Base-by-base conservation (phyloP, 2,329 filamentous ascomycete genomes). In the Ceratocystiopsis minuta region DNA sequence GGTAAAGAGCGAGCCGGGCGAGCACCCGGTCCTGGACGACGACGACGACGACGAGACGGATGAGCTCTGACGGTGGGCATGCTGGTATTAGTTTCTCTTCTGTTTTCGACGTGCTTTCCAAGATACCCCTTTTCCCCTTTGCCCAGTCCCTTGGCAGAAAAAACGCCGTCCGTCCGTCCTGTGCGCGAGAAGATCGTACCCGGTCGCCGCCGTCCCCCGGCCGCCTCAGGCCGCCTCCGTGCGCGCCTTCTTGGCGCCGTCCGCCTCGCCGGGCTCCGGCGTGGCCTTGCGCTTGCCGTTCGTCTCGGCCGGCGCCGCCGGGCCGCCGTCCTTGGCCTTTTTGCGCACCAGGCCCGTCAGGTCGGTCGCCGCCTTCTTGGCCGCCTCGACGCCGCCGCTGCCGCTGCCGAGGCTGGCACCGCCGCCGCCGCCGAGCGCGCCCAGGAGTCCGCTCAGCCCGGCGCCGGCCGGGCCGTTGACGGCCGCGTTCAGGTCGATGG, bases 291-390 rank as follows among this genome's bases (percentile, higher is more conserved):
- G 58, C 53, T 67, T 66, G 42, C 48, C 48, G 36, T 44, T 40
- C 33, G 51, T 50, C 40, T 52, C 49, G 14, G 51, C 44, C 18
- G 47, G 47, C 31, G 51, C 45, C 15, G 53, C 45, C 41, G 54
- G 50, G 16, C 52, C 46, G 6, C 53, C 52, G 11, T 56, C 55
- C 53, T 65, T 63, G 47, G 55, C 51, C 58, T 74, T 75, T 61
- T 78, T 87, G 54, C 79, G 75, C 36, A 88, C 78, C 37, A 88
- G 63, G n/a, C 76, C 71, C 0, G 71, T 74, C 14, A 92, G 62
- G 54, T 90, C 82, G 15, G 71, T 85, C 7, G 83, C 83, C 9
- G 64, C 69, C 60, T 78, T 79, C 52, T 77, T 81, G 24, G 78
- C 81, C 54, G 86, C 78, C 37, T 80, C 75, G 37, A 84, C 65